These are phyloP conservation scores for Carex kokanica DNA, from an alignment of 176 grass and related monocot species.

Conservation along the genomic window DNA sequence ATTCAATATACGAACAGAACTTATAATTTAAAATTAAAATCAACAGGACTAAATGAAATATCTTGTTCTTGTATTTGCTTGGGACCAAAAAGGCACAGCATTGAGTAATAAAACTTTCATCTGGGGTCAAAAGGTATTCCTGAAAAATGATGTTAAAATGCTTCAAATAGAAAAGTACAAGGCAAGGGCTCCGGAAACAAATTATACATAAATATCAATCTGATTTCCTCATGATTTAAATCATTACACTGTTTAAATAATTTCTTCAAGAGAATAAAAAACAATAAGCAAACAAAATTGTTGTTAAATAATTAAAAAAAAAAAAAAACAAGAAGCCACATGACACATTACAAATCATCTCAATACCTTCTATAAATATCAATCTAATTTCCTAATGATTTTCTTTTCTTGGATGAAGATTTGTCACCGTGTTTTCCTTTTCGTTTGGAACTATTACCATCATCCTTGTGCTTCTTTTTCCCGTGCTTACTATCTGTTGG, in stretches of 20 bases:
- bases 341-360: neutral
- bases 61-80: too few relatives aligned
- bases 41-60: too few relatives aligned
- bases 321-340: neutral
- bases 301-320: neutral
- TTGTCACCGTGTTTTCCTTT: conserved; percentile 60
- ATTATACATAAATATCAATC: neutral
- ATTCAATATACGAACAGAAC: too few relatives aligned
- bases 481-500: conserved; percentile 37
- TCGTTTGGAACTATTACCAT: conserved; percentile 48
- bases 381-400: conserved; percentile 21
- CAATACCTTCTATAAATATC: conserved; percentile 4
- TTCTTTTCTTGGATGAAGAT: conserved; percentile 63
- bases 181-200: neutral
- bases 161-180: neutral
- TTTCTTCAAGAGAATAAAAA: neutral
- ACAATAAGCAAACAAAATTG: neutral
- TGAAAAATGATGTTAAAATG: too few relatives aligned
- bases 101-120: too few relatives aligned
- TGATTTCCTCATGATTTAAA: neutral
- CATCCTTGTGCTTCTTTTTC: conserved; percentile 36
- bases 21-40: too few relatives aligned
- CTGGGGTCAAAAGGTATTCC: too few relatives aligned
- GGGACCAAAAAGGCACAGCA: too few relatives aligned
- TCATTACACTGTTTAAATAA: neutral